Conservation (phyloP, 2,329 filamentous ascomycete genomes). For the Aureobasidium sp. region DNA sequence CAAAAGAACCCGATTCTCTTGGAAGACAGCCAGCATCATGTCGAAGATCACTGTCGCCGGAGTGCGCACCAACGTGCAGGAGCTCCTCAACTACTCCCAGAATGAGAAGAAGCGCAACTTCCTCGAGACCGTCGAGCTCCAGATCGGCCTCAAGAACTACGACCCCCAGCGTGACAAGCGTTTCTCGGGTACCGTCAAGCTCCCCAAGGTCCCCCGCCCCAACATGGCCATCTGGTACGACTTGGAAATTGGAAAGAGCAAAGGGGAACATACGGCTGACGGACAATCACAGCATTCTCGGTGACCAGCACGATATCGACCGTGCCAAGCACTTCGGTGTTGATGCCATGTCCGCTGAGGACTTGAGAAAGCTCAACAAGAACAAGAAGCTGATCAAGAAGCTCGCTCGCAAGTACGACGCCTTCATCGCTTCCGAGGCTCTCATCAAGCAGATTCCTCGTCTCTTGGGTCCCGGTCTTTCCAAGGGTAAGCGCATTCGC, state of each 20-base stretch:
- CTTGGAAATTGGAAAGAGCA: slow-evolving; percentile 1
- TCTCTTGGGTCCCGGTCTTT: slow-evolving; percentile 97
- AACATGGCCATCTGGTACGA: slow-evolving; percentile 77
- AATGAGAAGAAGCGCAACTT: slow-evolving; percentile 38
- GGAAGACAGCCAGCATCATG: slow-evolving; percentile 46
- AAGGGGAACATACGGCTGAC: slow-evolving; percentile 24
- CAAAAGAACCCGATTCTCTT: slow-evolving; percentile 37
- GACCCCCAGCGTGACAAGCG: slow-evolving; percentile 99
- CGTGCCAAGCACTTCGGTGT: slow-evolving; percentile 98
- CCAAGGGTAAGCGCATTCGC: slow-evolving; percentile 64
- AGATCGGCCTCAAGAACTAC: slow-evolving; percentile 97
- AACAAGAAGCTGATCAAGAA: slow-evolving; percentile 99
- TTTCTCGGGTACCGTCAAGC: slow-evolving; percentile 99
- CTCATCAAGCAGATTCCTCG: slow-evolving; percentile 99
- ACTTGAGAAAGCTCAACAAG: slow-evolving; percentile 99
- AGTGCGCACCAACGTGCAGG: slow-evolving; percentile 89
- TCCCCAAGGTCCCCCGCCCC: slow-evolving; percentile 84
- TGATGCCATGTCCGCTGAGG: slow-evolving; percentile 96
- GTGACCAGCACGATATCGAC: slow-evolving; percentile 98
- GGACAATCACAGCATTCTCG: slow-evolving; percentile 56
- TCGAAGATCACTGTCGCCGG: slow-evolving; percentile 84
- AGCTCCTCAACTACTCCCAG: slow-evolving; percentile 82
- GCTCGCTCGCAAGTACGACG: slow-evolving; percentile 99
- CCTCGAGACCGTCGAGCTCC: slow-evolving; percentile 45
- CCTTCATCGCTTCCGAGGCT: slow-evolving; percentile 93